These are phyloP conservation scores for Coemansia sp. DNA, from an alignment of 192 early-diverging fungal species.

Conservation along the genomic window DNA sequence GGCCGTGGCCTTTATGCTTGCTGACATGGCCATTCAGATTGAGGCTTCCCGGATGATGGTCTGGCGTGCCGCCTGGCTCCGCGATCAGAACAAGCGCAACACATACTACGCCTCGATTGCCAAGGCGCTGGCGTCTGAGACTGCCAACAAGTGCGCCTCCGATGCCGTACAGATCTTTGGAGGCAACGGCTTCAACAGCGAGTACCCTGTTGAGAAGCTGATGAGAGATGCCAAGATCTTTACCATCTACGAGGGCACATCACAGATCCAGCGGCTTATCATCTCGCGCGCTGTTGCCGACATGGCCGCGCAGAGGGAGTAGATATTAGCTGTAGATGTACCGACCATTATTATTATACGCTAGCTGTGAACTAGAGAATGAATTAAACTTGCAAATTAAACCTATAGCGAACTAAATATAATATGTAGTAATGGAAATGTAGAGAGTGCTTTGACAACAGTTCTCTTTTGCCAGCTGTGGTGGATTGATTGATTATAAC, in stretches of 20 bases:
- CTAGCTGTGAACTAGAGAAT: too few species aligned
- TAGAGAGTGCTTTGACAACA: too few species aligned
- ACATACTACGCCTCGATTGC: slow-evolving; percentile 94
- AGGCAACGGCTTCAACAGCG: slow-evolving; percentile 80
- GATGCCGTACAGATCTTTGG: slow-evolving; percentile 98
- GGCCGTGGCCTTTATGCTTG: slow-evolving; percentile 90
- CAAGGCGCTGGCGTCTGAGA: slow-evolving; percentile 82
- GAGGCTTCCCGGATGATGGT: slow-evolving; percentile 87
- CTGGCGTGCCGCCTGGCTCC: slow-evolving; percentile 77
- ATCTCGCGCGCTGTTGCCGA: slow-evolving; percentile 82
- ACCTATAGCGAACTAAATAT: too few species aligned
- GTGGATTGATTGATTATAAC: too few species aligned
- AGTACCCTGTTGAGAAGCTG: slow-evolving; percentile 95
- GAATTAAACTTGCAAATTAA: too few species aligned
- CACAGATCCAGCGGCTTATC: slow-evolving; percentile 91
- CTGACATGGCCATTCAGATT: slow-evolving; percentile 94
- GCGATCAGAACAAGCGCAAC: slow-evolving; percentile 83
- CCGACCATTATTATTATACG: too few species aligned
- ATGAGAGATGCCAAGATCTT: slow-evolving; percentile 94
- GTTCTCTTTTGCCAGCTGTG: too few species aligned
- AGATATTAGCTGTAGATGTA: too few species aligned
- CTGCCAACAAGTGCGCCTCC: slow-evolving; percentile 73
- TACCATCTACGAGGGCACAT: slow-evolving; percentile 96
- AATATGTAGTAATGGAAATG: too few species aligned
- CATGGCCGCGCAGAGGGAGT: slow-evolving; percentile 28